Evolutionary conservation across 2,329 filamentous ascomycete genomes (phyloP).

Genomic region (Botrytis galanthina): DNA sequence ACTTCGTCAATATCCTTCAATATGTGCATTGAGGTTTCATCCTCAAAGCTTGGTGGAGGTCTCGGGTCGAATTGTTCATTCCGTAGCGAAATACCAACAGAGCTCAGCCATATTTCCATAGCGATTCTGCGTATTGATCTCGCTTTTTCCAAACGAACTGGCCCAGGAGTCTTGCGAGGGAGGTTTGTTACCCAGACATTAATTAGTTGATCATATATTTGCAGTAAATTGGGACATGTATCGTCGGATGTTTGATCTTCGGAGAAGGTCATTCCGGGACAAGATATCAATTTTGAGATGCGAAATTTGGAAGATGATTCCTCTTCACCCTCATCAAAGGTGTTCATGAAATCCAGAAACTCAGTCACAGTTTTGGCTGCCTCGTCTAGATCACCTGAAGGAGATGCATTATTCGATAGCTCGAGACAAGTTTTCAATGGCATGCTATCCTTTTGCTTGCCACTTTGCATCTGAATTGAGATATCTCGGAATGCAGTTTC

Average conservation of each 20-base stretch:
- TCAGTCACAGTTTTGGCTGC: constrained; percentile 25
- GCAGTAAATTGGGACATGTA: constrained; percentile 26
- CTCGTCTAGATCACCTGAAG: constrained; percentile 33
- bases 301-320: constrained; percentile 24
- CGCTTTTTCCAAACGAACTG: constrained; percentile 34
- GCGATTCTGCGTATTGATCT: constrained; percentile 34
- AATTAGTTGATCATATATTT: constrained; percentile 36
- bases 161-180: constrained; percentile 29
- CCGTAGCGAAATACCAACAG: constrained; percentile 33
- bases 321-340: constrained; percentile 19
- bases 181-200: constrained; percentile 36
- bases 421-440: constrained; percentile 27
- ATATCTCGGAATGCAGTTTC: constrained; percentile 14
- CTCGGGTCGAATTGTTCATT: constrained; percentile 20
- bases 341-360: constrained; percentile 29
- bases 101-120: constrained; percentile 37
- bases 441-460: constrained; percentile 21
- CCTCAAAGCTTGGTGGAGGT: constrained; percentile 3
- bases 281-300: constrained; percentile 27
- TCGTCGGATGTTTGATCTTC: neutral
- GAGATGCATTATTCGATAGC: constrained; percentile 24
- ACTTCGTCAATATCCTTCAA: constrained; percentile 20
- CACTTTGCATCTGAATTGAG: constrained; percentile 16
- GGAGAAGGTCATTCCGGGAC: constrained; percentile 23
- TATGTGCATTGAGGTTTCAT: constrained; percentile 1